These are phyloP conservation scores for Hordeum pubiflorum DNA, from an alignment of 202 grass and related monocot species.

Conservation along the genomic window DNA sequence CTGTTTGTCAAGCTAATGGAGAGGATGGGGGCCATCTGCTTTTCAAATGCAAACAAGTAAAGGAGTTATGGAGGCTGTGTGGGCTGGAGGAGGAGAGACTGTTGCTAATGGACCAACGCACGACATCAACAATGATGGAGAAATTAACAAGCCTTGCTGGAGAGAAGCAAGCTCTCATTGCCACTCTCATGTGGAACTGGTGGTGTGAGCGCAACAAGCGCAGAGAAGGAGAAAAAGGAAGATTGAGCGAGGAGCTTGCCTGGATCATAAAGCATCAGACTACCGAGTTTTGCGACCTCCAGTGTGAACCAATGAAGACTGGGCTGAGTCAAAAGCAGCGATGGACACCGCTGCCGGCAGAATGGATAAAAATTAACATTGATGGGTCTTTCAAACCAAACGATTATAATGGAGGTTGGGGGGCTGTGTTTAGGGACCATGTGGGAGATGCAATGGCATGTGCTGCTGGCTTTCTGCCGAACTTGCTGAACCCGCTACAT, in stretches of 20 bases:
- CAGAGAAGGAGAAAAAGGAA: too few relatives aligned
- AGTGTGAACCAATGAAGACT: too few relatives aligned
- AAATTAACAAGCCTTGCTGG: too few relatives aligned
- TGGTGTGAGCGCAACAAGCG: neutral
- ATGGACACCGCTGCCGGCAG: too few relatives aligned
- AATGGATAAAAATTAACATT: too few relatives aligned
- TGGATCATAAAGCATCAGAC: neutral
- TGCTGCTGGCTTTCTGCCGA: neutral
- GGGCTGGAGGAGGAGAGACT: neutral
- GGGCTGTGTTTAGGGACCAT: neutral
- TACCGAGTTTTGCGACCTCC: neutral
- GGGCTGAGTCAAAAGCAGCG: too few relatives aligned
- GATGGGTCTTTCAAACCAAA: too few relatives aligned
- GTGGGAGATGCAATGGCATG: neutral
- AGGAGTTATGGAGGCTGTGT: neutral
- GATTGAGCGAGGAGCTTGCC: neutral
- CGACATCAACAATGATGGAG: too few relatives aligned
- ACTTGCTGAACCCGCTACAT: too few relatives aligned
- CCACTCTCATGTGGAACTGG: too few relatives aligned
- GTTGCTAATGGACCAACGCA: too few relatives aligned
- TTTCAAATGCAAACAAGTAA: neutral
- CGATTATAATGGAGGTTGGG: neutral
- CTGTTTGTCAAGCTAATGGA: neutral
- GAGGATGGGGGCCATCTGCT: neutral
- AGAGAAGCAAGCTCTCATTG: too few relatives aligned